phyloP scores from a whole-genome alignment of 169 alveolate genomes.

The Babesia microti region DNA sequence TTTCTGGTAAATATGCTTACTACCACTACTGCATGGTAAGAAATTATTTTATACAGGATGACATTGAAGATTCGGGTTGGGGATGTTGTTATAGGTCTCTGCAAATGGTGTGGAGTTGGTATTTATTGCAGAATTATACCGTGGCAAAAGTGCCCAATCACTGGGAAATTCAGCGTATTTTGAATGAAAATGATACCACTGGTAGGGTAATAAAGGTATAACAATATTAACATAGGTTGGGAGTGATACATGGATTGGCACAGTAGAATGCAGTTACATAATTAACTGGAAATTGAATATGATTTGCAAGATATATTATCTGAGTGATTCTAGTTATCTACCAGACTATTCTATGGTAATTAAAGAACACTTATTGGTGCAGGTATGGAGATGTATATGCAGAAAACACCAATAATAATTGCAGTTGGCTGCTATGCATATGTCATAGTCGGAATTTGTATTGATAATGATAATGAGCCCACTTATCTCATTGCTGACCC shows the following conservation, averaged over 20 bases:
- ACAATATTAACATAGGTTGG: conserved; percentile 22
- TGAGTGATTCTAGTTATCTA: conserved; percentile 36
- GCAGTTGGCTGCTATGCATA: conserved; percentile 59
- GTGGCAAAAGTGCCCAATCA: conserved; percentile 38
- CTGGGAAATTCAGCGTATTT: conserved; percentile 35
- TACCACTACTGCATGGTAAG: conserved; percentile 48
- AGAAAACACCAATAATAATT: conserved; percentile 51
- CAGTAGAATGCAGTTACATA: conserved; percentile 56
- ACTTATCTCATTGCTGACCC: conserved; percentile 63
- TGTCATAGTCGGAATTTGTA: conserved; percentile 48
- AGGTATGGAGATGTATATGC: too few species aligned
- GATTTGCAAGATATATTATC: conserved; percentile 41
- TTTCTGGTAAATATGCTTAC: conserved; percentile 46
- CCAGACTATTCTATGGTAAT: conserved; percentile 37
- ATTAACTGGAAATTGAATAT: conserved; percentile 49
- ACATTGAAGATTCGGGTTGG: conserved; percentile 60
- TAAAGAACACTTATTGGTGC: conserved; percentile 49
- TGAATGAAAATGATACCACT: conserved; percentile 45
- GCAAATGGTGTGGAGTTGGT: conserved; percentile 63
- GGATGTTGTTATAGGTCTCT: conserved; percentile 60
- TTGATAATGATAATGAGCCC: conserved; percentile 37
- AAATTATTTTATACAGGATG: conserved; percentile 15
- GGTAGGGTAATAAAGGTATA: conserved; percentile 17
- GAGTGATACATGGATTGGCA: conserved; percentile 60
- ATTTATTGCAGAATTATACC: conserved; percentile 44